A percentile compares a stretch with the other conserved stretches of the same genome.
Conservation (phyloP, 2,329 filamentous ascomycete species). For the Stagonosporopsis cucurbitacearum region DNA sequence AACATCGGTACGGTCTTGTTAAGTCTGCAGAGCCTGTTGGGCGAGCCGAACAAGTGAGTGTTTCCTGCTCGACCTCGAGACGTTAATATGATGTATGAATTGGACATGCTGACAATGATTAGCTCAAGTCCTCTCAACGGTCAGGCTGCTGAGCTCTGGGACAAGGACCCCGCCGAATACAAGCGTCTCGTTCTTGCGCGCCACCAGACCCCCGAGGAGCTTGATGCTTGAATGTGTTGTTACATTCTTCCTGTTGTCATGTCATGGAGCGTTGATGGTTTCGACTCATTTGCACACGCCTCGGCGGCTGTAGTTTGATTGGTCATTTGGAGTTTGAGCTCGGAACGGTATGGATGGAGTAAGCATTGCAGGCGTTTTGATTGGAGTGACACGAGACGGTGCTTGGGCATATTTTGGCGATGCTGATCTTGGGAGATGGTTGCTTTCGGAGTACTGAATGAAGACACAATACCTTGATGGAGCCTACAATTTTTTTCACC, state of each 20-base stretch:
- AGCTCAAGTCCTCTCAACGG: conserved; percentile 95
- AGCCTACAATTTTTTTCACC: conserved; percentile 4
- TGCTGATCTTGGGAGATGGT: background rate
- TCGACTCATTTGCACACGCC: background rate
- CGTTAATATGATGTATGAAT: background rate
- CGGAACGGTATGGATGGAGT: background rate
- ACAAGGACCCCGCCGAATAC: conserved; percentile 85
- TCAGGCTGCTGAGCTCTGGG: conserved; percentile 95
- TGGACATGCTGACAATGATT: conserved; percentile 15
- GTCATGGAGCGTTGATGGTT: background rate
- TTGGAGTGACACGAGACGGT: background rate
- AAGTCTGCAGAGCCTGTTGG: conserved; percentile 91
- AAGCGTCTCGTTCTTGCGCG: conserved; percentile 73
- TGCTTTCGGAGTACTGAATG: conserved; percentile 17
- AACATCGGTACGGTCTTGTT: conserved; percentile 93
- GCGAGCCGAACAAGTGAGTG: conserved; percentile 95
- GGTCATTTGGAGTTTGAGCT: conserved; percentile 3
- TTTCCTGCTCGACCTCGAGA: too few species aligned
- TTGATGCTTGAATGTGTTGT: conserved; percentile 31
- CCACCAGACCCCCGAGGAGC: conserved; percentile 60
- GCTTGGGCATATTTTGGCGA: conserved; percentile 4
- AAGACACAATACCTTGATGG: conserved; percentile 16
- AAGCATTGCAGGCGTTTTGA: conserved; percentile 18
- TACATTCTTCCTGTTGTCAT: background rate
- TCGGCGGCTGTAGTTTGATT: background rate